These are phyloP conservation scores for Orbilia javanica DNA, from an alignment of 2,329 filamentous ascomycete genomes.

Conservation along the genomic window DNA sequence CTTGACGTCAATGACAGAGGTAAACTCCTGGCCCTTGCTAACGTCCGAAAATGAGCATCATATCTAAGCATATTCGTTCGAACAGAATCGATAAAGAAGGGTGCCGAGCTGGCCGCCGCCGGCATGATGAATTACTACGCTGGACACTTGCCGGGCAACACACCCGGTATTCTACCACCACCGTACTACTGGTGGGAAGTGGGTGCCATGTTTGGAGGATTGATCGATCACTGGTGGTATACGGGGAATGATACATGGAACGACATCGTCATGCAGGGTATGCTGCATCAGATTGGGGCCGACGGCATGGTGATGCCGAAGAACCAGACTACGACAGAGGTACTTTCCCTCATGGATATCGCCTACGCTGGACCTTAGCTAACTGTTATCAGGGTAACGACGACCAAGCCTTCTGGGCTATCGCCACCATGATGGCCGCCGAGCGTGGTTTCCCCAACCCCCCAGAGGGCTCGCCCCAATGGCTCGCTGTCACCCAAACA, in stretches of 20 bases:
- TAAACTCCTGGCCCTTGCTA: constrained; percentile 5
- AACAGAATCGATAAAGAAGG: constrained; percentile 48
- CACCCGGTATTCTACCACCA: constrained; percentile 46
- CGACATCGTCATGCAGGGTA: constrained; percentile 74
- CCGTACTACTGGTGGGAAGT: constrained; percentile 78
- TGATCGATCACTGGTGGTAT: constrained; percentile 88
- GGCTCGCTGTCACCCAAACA: constrained; percentile 76
- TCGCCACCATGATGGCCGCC: constrained; percentile 76
- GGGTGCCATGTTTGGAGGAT: constrained; percentile 74
- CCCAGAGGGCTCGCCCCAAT: constrained; percentile 72
- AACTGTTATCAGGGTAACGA: constrained; percentile 73
- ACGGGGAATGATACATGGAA: constrained; percentile 81
- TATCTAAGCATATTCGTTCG: not conserved
- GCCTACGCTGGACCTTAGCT: not conserved
- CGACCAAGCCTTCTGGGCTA: constrained; percentile 80
- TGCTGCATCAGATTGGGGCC: constrained; percentile 80
- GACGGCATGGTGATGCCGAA: constrained; percentile 82
- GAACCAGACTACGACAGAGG: constrained; percentile 71
- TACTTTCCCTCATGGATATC: constrained; percentile 41
- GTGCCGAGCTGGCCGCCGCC: constrained; percentile 44
- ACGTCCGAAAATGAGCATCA: not conserved
- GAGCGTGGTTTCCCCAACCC: constrained; percentile 77
- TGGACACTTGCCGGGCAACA: constrained; percentile 45
- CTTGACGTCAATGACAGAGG: constrained; percentile 44
- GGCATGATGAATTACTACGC: constrained; percentile 57